Percentiles rank a stretch among this genome's conserved stretches.
Conservation (phyloP, 805 yeast genomes). For the Metschnikowia corniflorae region DNA sequence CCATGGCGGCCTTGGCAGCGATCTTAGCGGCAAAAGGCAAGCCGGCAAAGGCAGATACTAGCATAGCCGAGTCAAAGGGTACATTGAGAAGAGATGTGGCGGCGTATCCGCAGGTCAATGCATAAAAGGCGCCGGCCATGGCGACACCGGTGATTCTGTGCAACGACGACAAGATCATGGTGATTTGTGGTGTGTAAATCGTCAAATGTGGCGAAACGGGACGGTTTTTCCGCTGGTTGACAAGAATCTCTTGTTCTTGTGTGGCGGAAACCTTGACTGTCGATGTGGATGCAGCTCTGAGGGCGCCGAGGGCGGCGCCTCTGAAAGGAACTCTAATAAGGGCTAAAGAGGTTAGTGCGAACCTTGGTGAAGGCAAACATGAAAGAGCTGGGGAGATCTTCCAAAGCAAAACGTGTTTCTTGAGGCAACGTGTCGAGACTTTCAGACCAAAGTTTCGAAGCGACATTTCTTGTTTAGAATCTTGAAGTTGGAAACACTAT, state of each 20-base stretch:
- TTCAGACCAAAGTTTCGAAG: no score
- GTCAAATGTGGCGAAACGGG: constrained; percentile 88
- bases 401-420: no score
- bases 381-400: no score
- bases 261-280: constrained; percentile 49
- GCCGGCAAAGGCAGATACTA: constrained; percentile 55
- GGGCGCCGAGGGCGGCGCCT: constrained; percentile 8
- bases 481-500: no score
- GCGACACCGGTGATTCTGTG: constrained; percentile 90
- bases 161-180: constrained; percentile 72
- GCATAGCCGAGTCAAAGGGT: constrained; percentile 55
- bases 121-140: constrained; percentile 76
- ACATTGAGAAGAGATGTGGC: constrained; percentile 52
- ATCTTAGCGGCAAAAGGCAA: constrained; percentile 63
- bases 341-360: constrained; percentile 13
- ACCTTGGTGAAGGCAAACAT: no score
- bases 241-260: constrained; percentile 66
- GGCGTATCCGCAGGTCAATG: constrained; percentile 71
- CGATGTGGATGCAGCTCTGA: constrained; percentile 20
- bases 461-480: not conserved
- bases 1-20: constrained; percentile 62
- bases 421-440: no score
- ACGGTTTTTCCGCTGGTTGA: constrained; percentile 80
- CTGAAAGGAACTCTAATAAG: constrained; percentile 12
- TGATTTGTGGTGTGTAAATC: constrained; percentile 88